phyloP scores from a whole-genome alignment of 2,329 filamentous ascomycete species.

The Diplodia seriata region DNA sequence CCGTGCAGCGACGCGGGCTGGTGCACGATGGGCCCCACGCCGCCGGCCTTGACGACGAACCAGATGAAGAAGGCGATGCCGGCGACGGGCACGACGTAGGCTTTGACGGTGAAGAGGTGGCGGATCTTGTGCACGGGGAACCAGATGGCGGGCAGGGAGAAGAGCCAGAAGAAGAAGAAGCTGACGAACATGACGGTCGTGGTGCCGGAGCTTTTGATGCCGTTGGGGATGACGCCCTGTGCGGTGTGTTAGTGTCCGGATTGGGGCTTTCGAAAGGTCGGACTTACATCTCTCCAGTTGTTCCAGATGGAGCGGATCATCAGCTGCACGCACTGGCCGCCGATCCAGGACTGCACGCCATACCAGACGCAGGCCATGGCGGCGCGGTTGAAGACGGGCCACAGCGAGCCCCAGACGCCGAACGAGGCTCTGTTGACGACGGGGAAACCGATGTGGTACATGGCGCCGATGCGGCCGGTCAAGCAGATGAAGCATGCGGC shows the following conservation, averaged over 20 bases:
- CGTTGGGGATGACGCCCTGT: constrained; percentile 67
- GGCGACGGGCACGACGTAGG: constrained; percentile 81
- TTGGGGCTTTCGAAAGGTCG: not conserved
- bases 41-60: constrained; percentile 81
- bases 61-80: constrained; percentile 87
- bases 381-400: constrained; percentile 89
- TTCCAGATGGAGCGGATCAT: constrained; percentile 90
- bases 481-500: constrained; percentile 76
- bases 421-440: constrained; percentile 80
- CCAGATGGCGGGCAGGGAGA: constrained; percentile 83
- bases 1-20: constrained; percentile 70
- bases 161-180: constrained; percentile 87
- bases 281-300: constrained; percentile 60
- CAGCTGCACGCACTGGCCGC: constrained; percentile 78
- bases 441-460: constrained; percentile 89
- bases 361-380: constrained; percentile 90
- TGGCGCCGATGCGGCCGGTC: constrained; percentile 83
- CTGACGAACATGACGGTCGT: constrained; percentile 77
- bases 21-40: constrained; percentile 80
- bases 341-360: constrained; percentile 84
- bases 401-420: constrained; percentile 86
- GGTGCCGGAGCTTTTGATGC: constrained; percentile 72
- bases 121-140: constrained; percentile 88
- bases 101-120: constrained; percentile 90
- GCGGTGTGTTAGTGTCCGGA: constrained; percentile 38